Conservation (phyloP, 2,329 filamentous ascomycete genomes). For the Pleochaeta shiraiana region DNA sequence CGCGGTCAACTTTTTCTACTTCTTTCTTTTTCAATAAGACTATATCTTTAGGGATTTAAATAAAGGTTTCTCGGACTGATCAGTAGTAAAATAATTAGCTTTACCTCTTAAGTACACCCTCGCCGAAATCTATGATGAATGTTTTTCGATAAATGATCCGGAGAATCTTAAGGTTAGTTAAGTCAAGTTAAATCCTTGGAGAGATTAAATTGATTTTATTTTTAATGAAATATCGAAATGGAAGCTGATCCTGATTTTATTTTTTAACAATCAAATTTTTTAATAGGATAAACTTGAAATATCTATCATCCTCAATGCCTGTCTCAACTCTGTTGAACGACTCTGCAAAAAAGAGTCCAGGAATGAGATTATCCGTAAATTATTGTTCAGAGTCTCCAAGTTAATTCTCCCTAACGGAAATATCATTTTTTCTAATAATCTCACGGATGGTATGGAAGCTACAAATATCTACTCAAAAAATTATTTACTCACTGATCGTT, state of each 20-base stretch:
- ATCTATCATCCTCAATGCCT: constrained; percentile 12
- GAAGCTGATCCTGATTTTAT: no score
- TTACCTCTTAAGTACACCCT: constrained; percentile 11
- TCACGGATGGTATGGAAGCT: constrained; percentile 9
- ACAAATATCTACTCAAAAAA: not conserved
- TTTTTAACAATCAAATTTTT: no score
- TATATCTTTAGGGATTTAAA: no score
- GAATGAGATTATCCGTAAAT: constrained; percentile 6
- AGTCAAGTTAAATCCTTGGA: no score
- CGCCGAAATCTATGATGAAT: constrained; percentile 7
- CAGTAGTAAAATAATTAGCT: constrained; percentile 6
- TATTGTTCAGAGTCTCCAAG: constrained; percentile 12
- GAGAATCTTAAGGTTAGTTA: constrained; percentile 3
- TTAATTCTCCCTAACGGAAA: constrained; percentile 11
- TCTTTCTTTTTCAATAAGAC: no score
- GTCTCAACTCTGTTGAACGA: constrained; percentile 8
- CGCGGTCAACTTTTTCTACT: no score
- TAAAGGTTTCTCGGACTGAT: no score
- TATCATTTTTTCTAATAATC: constrained; percentile 11
- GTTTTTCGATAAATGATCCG: not conserved
- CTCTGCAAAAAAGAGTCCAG: constrained; percentile 7
- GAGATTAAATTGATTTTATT: no score
- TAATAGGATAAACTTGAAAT: constrained; percentile 11
- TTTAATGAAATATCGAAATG: no score
- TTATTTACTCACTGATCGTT: not conserved